These are phyloP conservation scores for Fusarium anguioides DNA, from an alignment of 2,329 filamentous ascomycete species.

Conservation along the genomic window DNA sequence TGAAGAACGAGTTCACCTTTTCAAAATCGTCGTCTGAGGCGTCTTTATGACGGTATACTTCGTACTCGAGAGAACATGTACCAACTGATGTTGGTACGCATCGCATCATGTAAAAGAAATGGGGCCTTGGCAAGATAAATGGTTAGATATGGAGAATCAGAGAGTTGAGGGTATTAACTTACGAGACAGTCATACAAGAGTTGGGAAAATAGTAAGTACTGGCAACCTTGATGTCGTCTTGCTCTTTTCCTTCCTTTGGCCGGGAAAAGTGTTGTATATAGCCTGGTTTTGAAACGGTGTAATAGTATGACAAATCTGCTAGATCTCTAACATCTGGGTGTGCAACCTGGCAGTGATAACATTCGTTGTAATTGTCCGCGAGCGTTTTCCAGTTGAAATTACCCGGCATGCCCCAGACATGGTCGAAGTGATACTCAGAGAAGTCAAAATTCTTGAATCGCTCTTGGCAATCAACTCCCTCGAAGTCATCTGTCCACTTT, in stretches of 20 bases:
- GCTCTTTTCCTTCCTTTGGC: not conserved
- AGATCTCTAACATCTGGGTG: constrained; percentile 29
- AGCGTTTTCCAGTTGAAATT: constrained; percentile 70
- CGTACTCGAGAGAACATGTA: constrained; percentile 32
- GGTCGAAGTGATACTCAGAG: constrained; percentile 65
- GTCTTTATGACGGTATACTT: constrained; percentile 70
- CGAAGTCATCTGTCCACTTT: constrained; percentile 64
- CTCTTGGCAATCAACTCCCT: constrained; percentile 57
- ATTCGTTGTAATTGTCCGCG: constrained; percentile 72
- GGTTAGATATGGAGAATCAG: not conserved
- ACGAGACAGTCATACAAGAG: constrained; percentile 32
- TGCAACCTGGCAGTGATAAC: constrained; percentile 30
- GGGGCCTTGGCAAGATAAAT: not conserved
- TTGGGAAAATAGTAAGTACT: constrained; percentile 35
- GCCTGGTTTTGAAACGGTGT: constrained; percentile 14
- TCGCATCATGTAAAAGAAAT: constrained; percentile 35
- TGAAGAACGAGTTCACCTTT: constrained; percentile 67
- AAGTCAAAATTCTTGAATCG: constrained; percentile 59
- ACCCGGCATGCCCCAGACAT: constrained; percentile 65
- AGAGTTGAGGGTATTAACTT: not conserved
- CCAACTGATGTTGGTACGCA: constrained; percentile 27
- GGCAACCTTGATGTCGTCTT: constrained; percentile 12
- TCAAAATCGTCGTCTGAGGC: constrained; percentile 67
- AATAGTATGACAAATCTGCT: not conserved
- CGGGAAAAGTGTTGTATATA: constrained; percentile 32